Evolutionary conservation across 139 green algal genomes (phyloP).

Genomic region (Tetraselmis chui): DNA sequence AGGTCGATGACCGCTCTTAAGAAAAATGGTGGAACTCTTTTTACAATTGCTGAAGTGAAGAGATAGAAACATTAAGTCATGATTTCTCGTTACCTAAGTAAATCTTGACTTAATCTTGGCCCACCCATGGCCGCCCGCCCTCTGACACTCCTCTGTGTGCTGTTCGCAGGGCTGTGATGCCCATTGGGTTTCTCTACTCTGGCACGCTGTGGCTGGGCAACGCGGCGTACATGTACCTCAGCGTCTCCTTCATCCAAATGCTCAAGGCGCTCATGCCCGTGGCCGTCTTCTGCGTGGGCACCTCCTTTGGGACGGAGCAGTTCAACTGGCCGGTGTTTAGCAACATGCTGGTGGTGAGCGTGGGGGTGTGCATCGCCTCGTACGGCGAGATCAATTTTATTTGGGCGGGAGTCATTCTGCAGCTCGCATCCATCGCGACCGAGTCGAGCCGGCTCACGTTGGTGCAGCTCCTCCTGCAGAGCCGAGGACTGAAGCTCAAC

Average conservation of each 20-base stretch:
- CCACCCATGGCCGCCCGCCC: too few species aligned
- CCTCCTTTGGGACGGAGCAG: slow-evolving; percentile 38
- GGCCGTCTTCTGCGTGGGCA: slow-evolving; percentile 42
- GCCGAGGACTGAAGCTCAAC: slow-evolving; percentile 28
- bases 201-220: slow-evolving; percentile 53
- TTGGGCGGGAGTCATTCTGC: slow-evolving; percentile 32
- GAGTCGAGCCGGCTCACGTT: slow-evolving; percentile 35
- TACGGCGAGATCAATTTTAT: slow-evolving; percentile 49
- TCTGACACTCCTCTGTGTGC: too few species aligned
- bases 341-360: slow-evolving; percentile 50
- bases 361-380: slow-evolving; percentile 43
- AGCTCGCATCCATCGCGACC: slow-evolving; percentile 35
- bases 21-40: too few species aligned
- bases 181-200: slow-evolving; percentile 40
- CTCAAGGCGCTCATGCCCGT: slow-evolving; percentile 57
- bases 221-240: slow-evolving; percentile 41
- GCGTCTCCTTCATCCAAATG: slow-evolving; percentile 45
- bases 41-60: too few species aligned
- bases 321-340: slow-evolving; percentile 24
- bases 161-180: slow-evolving; percentile 18
- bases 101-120: too few species aligned
- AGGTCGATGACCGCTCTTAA: too few species aligned
- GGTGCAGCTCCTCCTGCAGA: slow-evolving; percentile 34
- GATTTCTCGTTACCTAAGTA: too few species aligned
- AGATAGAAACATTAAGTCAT: too few species aligned